A percentile compares a stretch with the other conserved stretches of the same genome.
These are phyloP conservation scores for Candida arabinofermentans DNA, from an alignment of 805 yeast species.

Conservation along the genomic window DNA sequence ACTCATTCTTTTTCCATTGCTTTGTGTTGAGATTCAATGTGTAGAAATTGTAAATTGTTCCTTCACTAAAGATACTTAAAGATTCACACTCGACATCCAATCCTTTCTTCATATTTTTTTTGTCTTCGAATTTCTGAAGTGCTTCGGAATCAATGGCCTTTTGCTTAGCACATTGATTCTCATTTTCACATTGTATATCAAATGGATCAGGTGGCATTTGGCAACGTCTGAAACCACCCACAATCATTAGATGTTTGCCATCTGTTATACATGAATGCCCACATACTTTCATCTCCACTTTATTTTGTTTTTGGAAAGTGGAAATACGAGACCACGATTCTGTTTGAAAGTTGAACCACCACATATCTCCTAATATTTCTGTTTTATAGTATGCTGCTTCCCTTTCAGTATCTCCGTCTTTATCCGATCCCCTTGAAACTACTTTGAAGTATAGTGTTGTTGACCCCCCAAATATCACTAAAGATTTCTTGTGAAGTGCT, in stretches of 20 bases:
- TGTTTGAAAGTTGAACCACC: conserved; percentile 44
- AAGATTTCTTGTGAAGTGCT: conserved; percentile 15
- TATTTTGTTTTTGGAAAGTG: conserved; percentile 11
- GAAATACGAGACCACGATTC: conserved; percentile 37
- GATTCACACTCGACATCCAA: not conserved
- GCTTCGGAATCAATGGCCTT: not conserved
- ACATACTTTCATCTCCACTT: conserved; percentile 16
- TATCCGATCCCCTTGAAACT: conserved; percentile 3
- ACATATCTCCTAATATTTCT: conserved; percentile 42
- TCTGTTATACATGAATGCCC: conserved; percentile 23
- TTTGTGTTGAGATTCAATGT: conserved; percentile 18
- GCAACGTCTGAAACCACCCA: conserved; percentile 23
- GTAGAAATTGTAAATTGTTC: conserved; percentile 5
- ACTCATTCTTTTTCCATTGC: conserved; percentile 18
- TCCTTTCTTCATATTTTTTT: not conserved
- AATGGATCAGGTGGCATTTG: conserved; percentile 7
- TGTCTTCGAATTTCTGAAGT: not conserved
- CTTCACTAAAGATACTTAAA: no score
- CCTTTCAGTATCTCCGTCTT: conserved; percentile 2
- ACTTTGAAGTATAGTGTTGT: conserved; percentile 23
- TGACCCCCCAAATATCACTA: conserved; percentile 33
- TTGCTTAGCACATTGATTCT: not conserved
- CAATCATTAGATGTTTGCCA: conserved; percentile 17
- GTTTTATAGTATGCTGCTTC: conserved; percentile 14
- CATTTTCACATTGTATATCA: conserved; percentile 1